Conservation (phyloP, 1,284 basidiomycete genomes). For the Apiotrichum siamense region DNA sequence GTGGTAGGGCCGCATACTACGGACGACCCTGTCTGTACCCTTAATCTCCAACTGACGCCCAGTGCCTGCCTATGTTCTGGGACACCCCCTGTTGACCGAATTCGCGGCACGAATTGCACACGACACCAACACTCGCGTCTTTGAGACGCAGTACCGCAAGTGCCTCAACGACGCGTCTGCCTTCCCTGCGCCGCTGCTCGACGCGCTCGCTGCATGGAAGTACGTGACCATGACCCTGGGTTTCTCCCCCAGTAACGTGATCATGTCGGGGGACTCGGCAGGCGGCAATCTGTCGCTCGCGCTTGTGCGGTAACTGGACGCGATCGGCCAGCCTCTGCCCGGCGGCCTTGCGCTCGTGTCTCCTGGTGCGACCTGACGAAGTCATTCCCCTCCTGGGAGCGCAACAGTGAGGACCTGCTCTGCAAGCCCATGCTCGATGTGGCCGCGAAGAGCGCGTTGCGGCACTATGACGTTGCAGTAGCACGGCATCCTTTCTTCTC, state of each 20-base stretch:
- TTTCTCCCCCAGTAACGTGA: conserved; percentile 53
- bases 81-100: conserved; percentile 22
- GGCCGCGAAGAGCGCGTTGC: conserved; percentile 11
- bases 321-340: conserved; percentile 43
- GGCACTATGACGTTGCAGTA: conserved; percentile 14
- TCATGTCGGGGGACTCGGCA: conserved; percentile 60
- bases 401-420: conserved; percentile 15
- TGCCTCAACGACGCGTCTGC: conserved; percentile 23
- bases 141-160: conserved; percentile 26
- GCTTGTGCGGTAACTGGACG: conserved; percentile 16
- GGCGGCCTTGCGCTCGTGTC: conserved; percentile 53
- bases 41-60: neutral
- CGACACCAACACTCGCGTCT: conserved; percentile 6
- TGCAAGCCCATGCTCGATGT: neutral
- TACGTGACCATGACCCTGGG: conserved; percentile 52
- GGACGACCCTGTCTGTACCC: too few relatives aligned
- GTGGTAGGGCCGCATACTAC: neutral
- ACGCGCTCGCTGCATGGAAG: conserved; percentile 56
- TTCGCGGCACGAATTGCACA: conserved; percentile 16
- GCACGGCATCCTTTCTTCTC: conserved; percentile 18
- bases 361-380: conserved; percentile 54
- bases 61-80: conserved; percentile 20
- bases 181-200: conserved; percentile 58
- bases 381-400: conserved; percentile 12
- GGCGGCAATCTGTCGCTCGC: conserved; percentile 61